Evolutionary conservation across 345 rosid species (phyloP).

Genomic region (Hirschfeldia incana): DNA sequence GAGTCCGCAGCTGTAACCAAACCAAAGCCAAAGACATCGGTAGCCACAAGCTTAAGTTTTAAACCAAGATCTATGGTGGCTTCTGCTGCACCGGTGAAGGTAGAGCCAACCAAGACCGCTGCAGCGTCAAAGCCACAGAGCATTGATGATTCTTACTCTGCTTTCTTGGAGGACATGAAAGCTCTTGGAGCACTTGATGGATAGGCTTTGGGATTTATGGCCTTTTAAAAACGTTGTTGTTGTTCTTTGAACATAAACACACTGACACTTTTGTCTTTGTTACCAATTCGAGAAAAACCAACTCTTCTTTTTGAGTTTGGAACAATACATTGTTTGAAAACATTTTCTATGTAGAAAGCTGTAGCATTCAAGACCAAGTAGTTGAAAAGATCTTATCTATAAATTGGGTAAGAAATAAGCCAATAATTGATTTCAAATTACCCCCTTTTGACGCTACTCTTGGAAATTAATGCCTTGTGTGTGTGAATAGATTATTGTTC

Average conservation of each 20-base stretch:
- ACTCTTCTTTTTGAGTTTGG: not conserved
- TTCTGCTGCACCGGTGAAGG: slow-evolving; percentile 45
- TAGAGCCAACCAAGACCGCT: slow-evolving; percentile 47
- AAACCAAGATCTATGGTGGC: slow-evolving; percentile 51
- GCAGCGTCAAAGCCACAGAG: slow-evolving; percentile 64
- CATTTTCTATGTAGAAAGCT: not conserved
- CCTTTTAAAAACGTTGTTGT: not conserved
- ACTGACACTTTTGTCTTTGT: slow-evolving; percentile 3
- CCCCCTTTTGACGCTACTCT: not conserved
- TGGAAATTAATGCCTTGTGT: slow-evolving; percentile 10
- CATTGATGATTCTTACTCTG: slow-evolving; percentile 83
- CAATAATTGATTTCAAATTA: slow-evolving; percentile 18
- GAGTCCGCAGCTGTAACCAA: slow-evolving; percentile 62
- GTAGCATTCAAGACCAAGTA: not conserved
- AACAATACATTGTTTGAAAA: not conserved
- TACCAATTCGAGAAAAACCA: not conserved
- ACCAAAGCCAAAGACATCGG: slow-evolving; percentile 64
- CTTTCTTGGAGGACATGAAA: slow-evolving; percentile 97
- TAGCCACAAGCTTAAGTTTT: slow-evolving; percentile 37
- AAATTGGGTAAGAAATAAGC: not conserved
- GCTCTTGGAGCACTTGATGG: slow-evolving; percentile 96
- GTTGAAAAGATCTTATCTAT: slow-evolving; percentile 16
- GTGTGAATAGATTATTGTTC: not conserved
- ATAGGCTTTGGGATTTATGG: slow-evolving; percentile 28
- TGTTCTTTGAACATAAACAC: not conserved